These are phyloP conservation scores for Orbilia javanica DNA, from an alignment of 2,329 filamentous ascomycete species.

Conservation along the genomic window DNA sequence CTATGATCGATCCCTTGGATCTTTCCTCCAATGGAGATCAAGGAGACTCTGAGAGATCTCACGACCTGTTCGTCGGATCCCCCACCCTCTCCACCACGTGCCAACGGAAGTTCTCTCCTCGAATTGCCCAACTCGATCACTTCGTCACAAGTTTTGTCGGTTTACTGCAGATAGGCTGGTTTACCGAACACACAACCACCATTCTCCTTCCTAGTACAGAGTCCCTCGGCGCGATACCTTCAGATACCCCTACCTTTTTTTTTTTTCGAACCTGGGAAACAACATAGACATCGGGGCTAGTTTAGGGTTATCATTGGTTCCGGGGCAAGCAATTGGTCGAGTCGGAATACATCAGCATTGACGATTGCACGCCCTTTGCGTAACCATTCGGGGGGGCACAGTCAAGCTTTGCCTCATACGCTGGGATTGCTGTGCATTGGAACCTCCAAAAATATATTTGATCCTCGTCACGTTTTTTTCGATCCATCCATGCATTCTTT, in stretches of 20 bases:
- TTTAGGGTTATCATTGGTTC: slow-evolving; percentile 17
- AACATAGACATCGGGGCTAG: slow-evolving; percentile 18
- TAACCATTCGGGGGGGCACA: slow-evolving; percentile 34
- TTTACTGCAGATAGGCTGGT: slow-evolving; percentile 48
- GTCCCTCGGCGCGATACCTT: slow-evolving; percentile 47
- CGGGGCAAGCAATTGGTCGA: slow-evolving; percentile 43
- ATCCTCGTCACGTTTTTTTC: slow-evolving; percentile 15
- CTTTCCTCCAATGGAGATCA: slow-evolving; percentile 54
- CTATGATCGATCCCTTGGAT: slow-evolving; percentile 31
- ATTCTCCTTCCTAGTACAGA: slow-evolving; percentile 59
- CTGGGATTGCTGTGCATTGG: slow-evolving; percentile 27
- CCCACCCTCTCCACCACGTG: slow-evolving; percentile 47
- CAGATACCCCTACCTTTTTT: slow-evolving; percentile 3
- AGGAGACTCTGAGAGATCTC: slow-evolving; percentile 51
- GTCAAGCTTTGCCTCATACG: slow-evolving; percentile 32
- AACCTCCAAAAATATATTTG: slow-evolving; percentile 26
- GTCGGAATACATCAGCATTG: slow-evolving; percentile 29
- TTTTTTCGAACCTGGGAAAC: slow-evolving; percentile 25
- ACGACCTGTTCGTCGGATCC: slow-evolving; percentile 55
- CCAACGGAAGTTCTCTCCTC: slow-evolving; percentile 38
- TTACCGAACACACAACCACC: slow-evolving; percentile 54
- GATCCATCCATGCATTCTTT: slow-evolving; percentile 36
- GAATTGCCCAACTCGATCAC: slow-evolving; percentile 55
- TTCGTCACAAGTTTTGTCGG: slow-evolving; percentile 44
- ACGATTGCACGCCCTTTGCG: slow-evolving; percentile 19